These are phyloP conservation scores for Theobroma grandiflorum DNA, from an alignment of 441 rosid species.

Conservation along the genomic window DNA sequence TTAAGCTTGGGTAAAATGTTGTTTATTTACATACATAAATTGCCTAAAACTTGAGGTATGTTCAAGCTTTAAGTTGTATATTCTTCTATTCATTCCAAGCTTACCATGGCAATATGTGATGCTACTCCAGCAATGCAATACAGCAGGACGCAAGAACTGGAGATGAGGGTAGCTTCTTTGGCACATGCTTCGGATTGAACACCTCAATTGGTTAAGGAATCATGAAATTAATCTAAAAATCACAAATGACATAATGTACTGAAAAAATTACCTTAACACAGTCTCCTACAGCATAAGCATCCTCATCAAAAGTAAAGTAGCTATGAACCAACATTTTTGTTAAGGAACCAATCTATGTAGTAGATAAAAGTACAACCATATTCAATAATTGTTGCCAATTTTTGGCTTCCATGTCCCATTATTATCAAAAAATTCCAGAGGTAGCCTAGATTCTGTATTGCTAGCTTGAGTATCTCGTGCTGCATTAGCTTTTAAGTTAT, in stretches of 20 bases:
- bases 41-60: neutral
- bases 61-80: neutral
- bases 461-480: no score
- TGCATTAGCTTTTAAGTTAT: no score
- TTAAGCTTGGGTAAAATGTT: no score
- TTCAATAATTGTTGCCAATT: no score
- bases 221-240: slow-evolving; percentile 27
- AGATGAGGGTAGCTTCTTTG: slow-evolving; percentile 92
- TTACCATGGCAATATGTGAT: neutral
- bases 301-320: slow-evolving; percentile 58
- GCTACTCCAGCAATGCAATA: neutral
- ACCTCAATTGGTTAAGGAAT: slow-evolving; percentile 29
- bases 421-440: no score
- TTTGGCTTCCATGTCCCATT: no score
- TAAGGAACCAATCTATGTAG: no score
- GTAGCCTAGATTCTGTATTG: no score
- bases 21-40: neutral
- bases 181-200: slow-evolving; percentile 72
- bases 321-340: no score
- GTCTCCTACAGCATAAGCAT: slow-evolving; percentile 95
- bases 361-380: no score
- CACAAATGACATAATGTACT: slow-evolving; percentile 24
- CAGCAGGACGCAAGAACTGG: slow-evolving; percentile 52
- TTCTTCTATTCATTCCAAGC: neutral
- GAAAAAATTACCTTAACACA: slow-evolving; percentile 79